phyloP scores from a whole-genome alignment of 345 rosid genomes.

The Ceriops zippeliana region DNA sequence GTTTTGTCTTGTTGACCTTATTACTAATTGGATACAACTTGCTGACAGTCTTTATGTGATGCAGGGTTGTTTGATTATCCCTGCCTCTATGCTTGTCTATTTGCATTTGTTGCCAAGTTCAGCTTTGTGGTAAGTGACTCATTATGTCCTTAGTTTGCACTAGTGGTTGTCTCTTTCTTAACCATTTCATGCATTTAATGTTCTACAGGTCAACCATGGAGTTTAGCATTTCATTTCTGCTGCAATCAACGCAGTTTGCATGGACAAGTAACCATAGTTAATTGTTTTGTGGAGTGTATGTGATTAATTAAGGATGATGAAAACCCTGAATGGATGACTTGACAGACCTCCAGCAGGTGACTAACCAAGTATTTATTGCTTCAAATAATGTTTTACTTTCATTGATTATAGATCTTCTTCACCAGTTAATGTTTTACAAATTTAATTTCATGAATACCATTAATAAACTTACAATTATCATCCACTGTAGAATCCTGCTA shows the following conservation, averaged over 20 bases:
- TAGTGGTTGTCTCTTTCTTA: constrained; percentile 1
- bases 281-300: constrained; percentile 11
- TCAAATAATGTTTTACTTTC: constrained; percentile 66
- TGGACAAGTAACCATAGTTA: constrained; percentile 59
- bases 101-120: constrained; percentile 70
- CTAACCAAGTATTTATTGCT: constrained; percentile 50
- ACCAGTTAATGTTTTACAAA: constrained; percentile 46
- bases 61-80: constrained; percentile 85
- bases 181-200: constrained; percentile 10
- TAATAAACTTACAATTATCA: constrained; percentile 16
- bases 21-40: constrained; percentile 5
- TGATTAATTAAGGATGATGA: constrained; percentile 8
- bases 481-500: constrained; percentile 20
- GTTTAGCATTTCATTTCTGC: constrained; percentile 65
- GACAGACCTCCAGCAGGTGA: constrained; percentile 77
- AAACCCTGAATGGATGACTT: constrained; percentile 22
- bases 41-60: constrained; percentile 22
- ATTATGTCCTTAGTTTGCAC: constrained; percentile 19
- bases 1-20: neutral
- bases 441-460: constrained; percentile 1
- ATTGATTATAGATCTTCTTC: constrained; percentile 74
- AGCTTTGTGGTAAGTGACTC: constrained; percentile 62
- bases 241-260: constrained; percentile 62
- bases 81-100: constrained; percentile 77
- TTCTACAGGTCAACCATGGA: constrained; percentile 59